Conservation (phyloP, 768 basidiomycete genomes). For the Suillus subaureus region DNA sequence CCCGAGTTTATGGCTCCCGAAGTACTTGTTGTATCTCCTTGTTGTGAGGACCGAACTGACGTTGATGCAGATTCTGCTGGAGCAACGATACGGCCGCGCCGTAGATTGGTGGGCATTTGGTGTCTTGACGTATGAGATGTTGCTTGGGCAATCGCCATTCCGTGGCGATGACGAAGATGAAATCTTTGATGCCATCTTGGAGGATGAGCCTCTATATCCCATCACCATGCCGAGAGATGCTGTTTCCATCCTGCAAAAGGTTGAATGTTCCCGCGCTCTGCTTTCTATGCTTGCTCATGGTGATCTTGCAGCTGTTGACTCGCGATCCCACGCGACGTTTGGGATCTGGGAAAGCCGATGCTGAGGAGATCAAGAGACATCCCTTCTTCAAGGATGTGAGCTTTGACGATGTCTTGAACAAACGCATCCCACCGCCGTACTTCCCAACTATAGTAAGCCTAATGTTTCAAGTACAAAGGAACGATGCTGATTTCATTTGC, state of each 20-base stretch:
- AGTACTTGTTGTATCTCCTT: slow-evolving; percentile 44
- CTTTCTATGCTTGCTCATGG: slow-evolving; percentile 10
- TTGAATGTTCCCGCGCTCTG: slow-evolving; percentile 30
- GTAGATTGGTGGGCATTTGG: slow-evolving; percentile 99
- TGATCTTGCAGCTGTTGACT: slow-evolving; percentile 70
- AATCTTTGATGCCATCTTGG: slow-evolving; percentile 98
- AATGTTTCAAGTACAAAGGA: slow-evolving; percentile 7
- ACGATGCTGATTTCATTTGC: slow-evolving; percentile 16
- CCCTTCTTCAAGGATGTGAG: slow-evolving; percentile 98
- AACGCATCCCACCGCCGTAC: slow-evolving; percentile 96
- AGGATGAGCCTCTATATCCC: slow-evolving; percentile 97
- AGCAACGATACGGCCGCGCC: slow-evolving; percentile 97
- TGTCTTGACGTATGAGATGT: slow-evolving; percentile 98
- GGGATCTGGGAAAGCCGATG: slow-evolving; percentile 89
- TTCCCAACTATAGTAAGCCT: slow-evolving; percentile 89
- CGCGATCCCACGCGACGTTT: slow-evolving; percentile 90
- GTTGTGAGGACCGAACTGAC: slow-evolving; percentile 11
- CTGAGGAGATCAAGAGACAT: slow-evolving; percentile 96
- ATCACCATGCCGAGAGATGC: slow-evolving; percentile 99
- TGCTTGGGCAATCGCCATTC: slow-evolving; percentile 98
- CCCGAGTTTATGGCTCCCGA: slow-evolving; percentile 99
- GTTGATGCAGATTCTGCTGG: slow-evolving; percentile 81
- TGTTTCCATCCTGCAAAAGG: slow-evolving; percentile 94
- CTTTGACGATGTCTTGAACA: slow-evolving; percentile 96
- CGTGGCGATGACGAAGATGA: slow-evolving; percentile 99